These are phyloP conservation scores for Guyanaporus albipodus DNA, from an alignment of 768 basidiomycete species.

Conservation along the genomic window DNA sequence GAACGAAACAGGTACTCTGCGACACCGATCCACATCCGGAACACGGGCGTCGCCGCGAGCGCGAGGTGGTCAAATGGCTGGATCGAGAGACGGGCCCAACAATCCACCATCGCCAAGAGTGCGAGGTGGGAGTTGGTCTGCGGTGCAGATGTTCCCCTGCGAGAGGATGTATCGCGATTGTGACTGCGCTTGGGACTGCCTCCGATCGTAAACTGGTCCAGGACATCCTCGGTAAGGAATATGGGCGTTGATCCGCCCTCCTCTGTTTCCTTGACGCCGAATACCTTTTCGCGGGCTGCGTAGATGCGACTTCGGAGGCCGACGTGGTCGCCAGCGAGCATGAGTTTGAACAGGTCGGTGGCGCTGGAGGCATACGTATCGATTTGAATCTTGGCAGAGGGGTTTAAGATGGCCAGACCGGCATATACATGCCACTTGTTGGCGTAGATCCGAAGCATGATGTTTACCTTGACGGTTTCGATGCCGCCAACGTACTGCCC, in stretches of 20 bases:
- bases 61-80: constrained; percentile 88
- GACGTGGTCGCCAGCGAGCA: constrained; percentile 59
- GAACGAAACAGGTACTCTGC: constrained; percentile 92
- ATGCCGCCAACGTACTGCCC: constrained; percentile 95
- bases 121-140: constrained; percentile 85
- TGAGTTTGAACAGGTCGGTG: constrained; percentile 92
- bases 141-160: constrained; percentile 12
- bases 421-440: constrained; percentile 99
- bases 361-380: constrained; percentile 84
- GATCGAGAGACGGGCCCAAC: constrained; percentile 86
- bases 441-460: constrained; percentile 91
- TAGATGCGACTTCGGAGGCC: constrained; percentile 69
- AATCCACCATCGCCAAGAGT: constrained; percentile 97
- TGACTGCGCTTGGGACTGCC: constrained; percentile 27
- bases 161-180: constrained; percentile 3
- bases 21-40: constrained; percentile 94
- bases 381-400: constrained; percentile 82
- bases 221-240: constrained; percentile 71
- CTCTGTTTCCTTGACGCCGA: constrained; percentile 43
- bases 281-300: constrained; percentile 71
- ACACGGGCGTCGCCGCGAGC: constrained; percentile 93
- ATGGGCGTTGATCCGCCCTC: constrained; percentile 49
- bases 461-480: constrained; percentile 95
- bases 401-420: constrained; percentile 96
- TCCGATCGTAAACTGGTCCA: constrained; percentile 88